These are phyloP conservation scores for Afroboletus lepidellus DNA, from an alignment of 1,284 basidiomycete genomes.

Conservation along the genomic window DNA sequence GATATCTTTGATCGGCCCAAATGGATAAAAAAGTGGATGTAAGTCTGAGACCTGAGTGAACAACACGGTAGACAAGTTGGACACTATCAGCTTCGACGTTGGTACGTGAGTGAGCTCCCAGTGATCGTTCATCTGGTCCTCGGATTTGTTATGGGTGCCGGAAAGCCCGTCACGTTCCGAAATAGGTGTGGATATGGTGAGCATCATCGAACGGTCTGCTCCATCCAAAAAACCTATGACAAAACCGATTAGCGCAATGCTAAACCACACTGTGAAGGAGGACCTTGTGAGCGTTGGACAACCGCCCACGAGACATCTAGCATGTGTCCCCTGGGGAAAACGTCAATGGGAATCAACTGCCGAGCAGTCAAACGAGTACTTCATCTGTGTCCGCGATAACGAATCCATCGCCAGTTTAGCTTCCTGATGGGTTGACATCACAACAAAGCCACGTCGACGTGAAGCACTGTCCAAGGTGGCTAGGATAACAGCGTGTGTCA, in stretches of 20 bases:
- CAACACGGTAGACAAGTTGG: conserved; percentile 61
- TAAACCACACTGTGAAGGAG: neutral
- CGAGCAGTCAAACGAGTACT: conserved; percentile 33
- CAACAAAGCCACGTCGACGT: conserved; percentile 73
- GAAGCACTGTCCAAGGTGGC: conserved; percentile 80
- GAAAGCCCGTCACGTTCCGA: conserved; percentile 27
- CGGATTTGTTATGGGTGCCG: conserved; percentile 14
- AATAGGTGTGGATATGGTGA: conserved; percentile 44
- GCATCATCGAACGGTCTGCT: conserved; percentile 66
- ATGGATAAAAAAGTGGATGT: conserved; percentile 70
- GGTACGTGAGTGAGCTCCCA: conserved; percentile 40
- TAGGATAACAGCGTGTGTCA: conserved; percentile 71
- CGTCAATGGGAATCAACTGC: conserved; percentile 1
- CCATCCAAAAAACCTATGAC: conserved; percentile 69
- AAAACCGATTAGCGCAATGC: conserved; percentile 5
- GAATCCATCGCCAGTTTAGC: conserved; percentile 63
- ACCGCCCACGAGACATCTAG: conserved; percentile 82
- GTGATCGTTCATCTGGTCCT: conserved; percentile 6
- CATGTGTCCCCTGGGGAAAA: conserved; percentile 52
- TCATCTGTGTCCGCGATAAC: conserved; percentile 65
- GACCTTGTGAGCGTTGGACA: conserved; percentile 76
- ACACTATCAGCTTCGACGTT: conserved; percentile 57
- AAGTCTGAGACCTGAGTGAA: conserved; percentile 67
- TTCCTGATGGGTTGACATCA: conserved; percentile 70
- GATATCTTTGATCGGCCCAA: conserved; percentile 63